Conservation (phyloP, 2,329 filamentous ascomycete species). For the Elsinoe australis region DNA sequence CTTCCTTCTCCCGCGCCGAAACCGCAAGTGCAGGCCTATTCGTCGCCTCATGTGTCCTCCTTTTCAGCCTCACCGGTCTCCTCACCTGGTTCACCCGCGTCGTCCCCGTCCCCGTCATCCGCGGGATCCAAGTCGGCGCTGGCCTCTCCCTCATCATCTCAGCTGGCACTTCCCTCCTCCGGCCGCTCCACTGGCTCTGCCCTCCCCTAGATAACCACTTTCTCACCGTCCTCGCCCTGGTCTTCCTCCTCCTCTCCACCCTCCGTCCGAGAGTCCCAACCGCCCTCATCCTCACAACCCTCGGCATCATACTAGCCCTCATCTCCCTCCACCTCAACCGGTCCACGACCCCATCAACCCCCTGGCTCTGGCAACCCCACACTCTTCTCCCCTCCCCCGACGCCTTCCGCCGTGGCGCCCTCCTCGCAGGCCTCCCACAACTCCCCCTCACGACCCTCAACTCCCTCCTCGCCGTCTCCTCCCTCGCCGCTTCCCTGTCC, state of each 20-base stretch:
- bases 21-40: slow-evolving; percentile 79
- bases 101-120: slow-evolving; percentile 80
- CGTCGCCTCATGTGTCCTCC: slow-evolving; percentile 62
- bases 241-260: slow-evolving; percentile 57
- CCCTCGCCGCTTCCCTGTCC: slow-evolving; percentile 65
- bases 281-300: slow-evolving; percentile 84
- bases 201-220: slow-evolving; percentile 58
- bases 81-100: slow-evolving; percentile 63
- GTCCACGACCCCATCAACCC: slow-evolving; percentile 57
- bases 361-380: slow-evolving; percentile 51
- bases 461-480: slow-evolving; percentile 56
- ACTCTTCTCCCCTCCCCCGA: slow-evolving; percentile 52
- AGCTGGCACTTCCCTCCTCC: slow-evolving; percentile 61
- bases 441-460: slow-evolving; percentile 48
- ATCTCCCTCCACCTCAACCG: slow-evolving; percentile 34
- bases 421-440: slow-evolving; percentile 49
- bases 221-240: slow-evolving; percentile 67
- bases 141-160: slow-evolving; percentile 75
- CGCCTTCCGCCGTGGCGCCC: slow-evolving; percentile 19
- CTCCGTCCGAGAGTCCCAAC: slow-evolving; percentile 59
- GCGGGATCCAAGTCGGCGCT: slow-evolving; percentile 90
- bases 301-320: slow-evolving; percentile 65
- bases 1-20: slow-evolving; percentile 57
- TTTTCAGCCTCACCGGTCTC: slow-evolving; percentile 74
- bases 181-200: slow-evolving; percentile 58